These are phyloP conservation scores for Pisolithus tinctorius DNA, from an alignment of 768 basidiomycete genomes.

Conservation along the genomic window DNA sequence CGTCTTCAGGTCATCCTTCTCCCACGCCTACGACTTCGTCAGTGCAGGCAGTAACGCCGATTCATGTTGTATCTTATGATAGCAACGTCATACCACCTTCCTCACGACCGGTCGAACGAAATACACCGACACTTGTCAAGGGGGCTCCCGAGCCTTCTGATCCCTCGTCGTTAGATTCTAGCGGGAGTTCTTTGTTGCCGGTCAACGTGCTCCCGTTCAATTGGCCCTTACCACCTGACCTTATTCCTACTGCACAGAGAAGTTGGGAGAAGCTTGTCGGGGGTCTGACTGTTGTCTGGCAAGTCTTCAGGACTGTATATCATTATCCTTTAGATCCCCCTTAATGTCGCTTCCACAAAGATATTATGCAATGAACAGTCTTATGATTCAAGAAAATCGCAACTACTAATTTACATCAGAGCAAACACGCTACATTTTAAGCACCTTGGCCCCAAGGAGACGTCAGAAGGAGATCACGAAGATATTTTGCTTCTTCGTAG, in stretches of 20 bases:
- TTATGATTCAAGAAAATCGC: slow-evolving; percentile 4
- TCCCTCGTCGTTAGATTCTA: slow-evolving; percentile 3
- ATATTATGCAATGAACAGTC: background rate
- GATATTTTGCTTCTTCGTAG: slow-evolving; percentile 51
- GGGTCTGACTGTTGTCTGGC: slow-evolving; percentile 24
- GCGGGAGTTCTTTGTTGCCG: slow-evolving; percentile 16
- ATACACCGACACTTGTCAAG: slow-evolving; percentile 1
- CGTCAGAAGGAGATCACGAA: slow-evolving; percentile 51
- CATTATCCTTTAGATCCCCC: slow-evolving; percentile 31
- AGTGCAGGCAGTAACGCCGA: slow-evolving; percentile 6
- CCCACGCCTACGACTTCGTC: slow-evolving; percentile 2
- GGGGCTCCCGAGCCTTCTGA: slow-evolving; percentile 9
- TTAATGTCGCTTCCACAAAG: slow-evolving; percentile 5
- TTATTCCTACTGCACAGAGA: slow-evolving; percentile 18
- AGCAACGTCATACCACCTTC: slow-evolving; percentile 1
- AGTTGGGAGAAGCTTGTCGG: slow-evolving; percentile 21
- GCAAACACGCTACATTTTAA: background rate
- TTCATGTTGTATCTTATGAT: slow-evolving; percentile 3
- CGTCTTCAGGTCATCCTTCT: background rate
- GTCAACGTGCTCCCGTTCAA: slow-evolving; percentile 18
- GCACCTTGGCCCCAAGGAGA: slow-evolving; percentile 44
- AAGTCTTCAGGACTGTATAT: slow-evolving; percentile 24
- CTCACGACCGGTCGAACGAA: slow-evolving; percentile 7
- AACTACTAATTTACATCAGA: too few relatives aligned
- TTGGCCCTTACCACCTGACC: slow-evolving; percentile 23